A percentile compares a stretch with the other conserved stretches of the same genome.
Evolutionary conservation across 345 rosid species (phyloP).

Genomic region (Zanthoxylum bungeanum): DNA sequence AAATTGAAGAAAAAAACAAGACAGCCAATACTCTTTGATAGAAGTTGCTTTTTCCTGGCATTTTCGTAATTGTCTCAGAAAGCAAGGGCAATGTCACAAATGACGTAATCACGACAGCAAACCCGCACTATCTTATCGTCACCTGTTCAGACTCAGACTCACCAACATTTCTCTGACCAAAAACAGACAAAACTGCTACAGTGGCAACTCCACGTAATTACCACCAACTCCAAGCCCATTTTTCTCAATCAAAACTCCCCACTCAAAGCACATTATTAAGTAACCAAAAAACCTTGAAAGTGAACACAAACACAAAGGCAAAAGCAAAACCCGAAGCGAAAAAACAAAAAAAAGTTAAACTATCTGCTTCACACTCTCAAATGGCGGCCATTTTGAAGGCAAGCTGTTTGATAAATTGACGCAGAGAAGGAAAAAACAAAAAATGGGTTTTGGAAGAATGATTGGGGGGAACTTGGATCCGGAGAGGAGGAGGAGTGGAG

Average conservation of each 20-base stretch:
- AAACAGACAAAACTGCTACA: conserved; percentile 21
- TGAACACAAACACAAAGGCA: conserved; percentile 10
- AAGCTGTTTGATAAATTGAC: not conserved
- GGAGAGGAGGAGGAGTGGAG: conserved; percentile 87
- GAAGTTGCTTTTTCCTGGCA: conserved; percentile 4
- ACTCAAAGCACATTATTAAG: not conserved
- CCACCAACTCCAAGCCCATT: not conserved
- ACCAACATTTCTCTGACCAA: conserved; percentile 10
- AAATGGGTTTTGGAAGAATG: conserved; percentile 72
- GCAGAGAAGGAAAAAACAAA: not conserved
- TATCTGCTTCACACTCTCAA: not conserved
- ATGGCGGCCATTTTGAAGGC: not conserved
- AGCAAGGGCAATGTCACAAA: conserved; percentile 12
- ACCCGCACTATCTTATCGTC: conserved; percentile 35
- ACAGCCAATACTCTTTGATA: too few species aligned
- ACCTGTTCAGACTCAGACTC: conserved; percentile 17
- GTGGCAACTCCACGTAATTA: conserved; percentile 42
- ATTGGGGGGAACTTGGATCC: conserved; percentile 80
- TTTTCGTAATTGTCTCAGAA: conserved; percentile 23
- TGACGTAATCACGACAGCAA: conserved; percentile 52
- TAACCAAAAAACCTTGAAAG: conserved; percentile 10
- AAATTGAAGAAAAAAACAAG: too few species aligned
- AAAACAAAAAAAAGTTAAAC: too few species aligned
- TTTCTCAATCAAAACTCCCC: not conserved
- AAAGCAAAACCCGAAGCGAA: conserved; percentile 4